These are phyloP conservation scores for Cadophora luteo-olivacea DNA, from an alignment of 2,329 filamentous ascomycete genomes.

Conservation along the genomic window DNA sequence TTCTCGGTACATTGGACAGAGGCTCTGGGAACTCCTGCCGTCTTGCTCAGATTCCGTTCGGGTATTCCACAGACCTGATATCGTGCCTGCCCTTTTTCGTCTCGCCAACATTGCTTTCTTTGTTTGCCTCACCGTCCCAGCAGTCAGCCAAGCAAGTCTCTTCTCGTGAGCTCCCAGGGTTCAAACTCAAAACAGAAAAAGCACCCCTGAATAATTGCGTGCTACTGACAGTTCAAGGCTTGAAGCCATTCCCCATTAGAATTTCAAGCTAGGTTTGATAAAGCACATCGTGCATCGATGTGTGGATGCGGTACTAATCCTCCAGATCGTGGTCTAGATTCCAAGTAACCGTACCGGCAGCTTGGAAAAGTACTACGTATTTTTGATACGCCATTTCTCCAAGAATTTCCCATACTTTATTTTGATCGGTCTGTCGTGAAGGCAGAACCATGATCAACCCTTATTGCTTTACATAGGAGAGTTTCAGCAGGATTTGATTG, in stretches of 20 bases:
- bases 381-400: not conserved
- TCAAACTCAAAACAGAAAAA: not conserved
- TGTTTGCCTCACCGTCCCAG: too few species aligned
- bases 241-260: not conserved
- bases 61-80: not conserved
- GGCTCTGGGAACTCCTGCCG: not conserved
- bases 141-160: not conserved
- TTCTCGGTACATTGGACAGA: too few species aligned
- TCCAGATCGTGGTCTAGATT: slow-evolving; percentile 1
- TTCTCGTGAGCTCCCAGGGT: not conserved
- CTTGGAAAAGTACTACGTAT: not conserved
- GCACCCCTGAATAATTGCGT: not conserved
- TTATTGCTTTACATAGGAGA: not conserved
- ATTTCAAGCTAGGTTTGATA: not conserved
- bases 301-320: not conserved
- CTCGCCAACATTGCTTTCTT: not conserved
- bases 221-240: not conserved
- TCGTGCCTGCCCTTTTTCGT: not conserved
- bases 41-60: not conserved
- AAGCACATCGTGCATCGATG: not conserved
- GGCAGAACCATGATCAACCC: too few species aligned
- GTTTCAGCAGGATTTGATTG: not conserved
- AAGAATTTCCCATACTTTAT: not conserved
- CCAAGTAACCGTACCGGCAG: not conserved
- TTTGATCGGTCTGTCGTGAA: not conserved